Percentiles rank a stretch among this genome's conserved stretches.
Conservation (phyloP, 176 grass and related monocot genomes). For the Zea luxurians region DNA sequence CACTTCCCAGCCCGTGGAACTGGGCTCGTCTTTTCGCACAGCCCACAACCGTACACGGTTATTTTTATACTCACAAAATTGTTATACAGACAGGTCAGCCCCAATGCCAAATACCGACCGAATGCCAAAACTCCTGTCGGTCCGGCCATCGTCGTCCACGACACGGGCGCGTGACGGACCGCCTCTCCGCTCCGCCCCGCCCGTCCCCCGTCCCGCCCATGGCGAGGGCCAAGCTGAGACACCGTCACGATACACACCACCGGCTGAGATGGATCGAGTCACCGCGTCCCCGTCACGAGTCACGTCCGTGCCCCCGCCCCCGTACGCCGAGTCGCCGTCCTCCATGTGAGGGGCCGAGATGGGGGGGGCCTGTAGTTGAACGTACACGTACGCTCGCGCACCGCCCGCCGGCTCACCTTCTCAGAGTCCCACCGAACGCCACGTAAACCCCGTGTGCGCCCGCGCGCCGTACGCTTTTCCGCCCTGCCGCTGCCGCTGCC, state of each 20-base stretch:
- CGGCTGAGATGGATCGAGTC: background rate
- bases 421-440: background rate
- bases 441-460: conserved; percentile 26
- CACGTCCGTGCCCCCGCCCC: conserved; percentile 8
- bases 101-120: no score
- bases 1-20: background rate
- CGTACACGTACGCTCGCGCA: background rate
- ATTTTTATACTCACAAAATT: no score
- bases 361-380: background rate
- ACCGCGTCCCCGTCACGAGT: conserved; percentile 9
- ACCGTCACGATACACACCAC: background rate
- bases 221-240: background rate
- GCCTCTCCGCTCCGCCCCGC: no score
- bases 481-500: no score
- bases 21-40: no score
- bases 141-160: no score
- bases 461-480: background rate
- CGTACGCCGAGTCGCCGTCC: background rate
- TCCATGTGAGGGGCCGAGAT: background rate
- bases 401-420: background rate
- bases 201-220: no score
- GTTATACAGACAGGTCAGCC: no score
- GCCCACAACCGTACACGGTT: no score
- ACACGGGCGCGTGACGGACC: no score
- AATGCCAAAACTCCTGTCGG: no score